These are phyloP conservation scores for Lecanicillium sp. DNA, from an alignment of 2,329 filamentous ascomycete species.

Conservation along the genomic window DNA sequence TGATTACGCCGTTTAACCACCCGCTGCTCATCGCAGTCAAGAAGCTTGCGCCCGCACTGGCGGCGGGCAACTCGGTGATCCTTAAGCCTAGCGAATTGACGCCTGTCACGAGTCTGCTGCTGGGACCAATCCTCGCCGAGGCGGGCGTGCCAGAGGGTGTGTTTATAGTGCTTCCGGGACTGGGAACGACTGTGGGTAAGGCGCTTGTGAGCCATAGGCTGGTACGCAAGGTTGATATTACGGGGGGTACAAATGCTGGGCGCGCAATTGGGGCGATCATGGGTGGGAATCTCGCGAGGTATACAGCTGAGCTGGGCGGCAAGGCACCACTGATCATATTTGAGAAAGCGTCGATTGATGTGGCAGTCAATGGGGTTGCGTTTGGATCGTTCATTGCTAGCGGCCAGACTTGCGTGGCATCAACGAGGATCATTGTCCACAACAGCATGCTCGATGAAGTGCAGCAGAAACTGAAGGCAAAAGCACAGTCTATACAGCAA, in stretches of 20 bases:
- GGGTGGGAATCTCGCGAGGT: constrained; percentile 60
- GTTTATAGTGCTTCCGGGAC: constrained; percentile 55
- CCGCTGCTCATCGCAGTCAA: constrained; percentile 51
- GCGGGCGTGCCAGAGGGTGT: constrained; percentile 68
- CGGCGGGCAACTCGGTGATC: constrained; percentile 53
- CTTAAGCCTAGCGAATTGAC: constrained; percentile 59
- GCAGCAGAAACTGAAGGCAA: constrained; percentile 55
- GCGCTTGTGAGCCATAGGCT: constrained; percentile 46
- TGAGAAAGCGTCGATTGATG: constrained; percentile 56
- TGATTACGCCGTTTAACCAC: constrained; percentile 55
- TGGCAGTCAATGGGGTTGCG: constrained; percentile 63
- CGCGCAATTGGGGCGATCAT: constrained; percentile 61
- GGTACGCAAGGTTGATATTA: constrained; percentile 65
- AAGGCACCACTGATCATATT: constrained; percentile 67
- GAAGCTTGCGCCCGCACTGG: constrained; percentile 49
- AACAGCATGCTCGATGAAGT: constrained; percentile 60
- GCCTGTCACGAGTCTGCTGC: constrained; percentile 53
- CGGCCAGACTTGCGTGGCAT: constrained; percentile 58
- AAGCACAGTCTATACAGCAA: constrained; percentile 48
- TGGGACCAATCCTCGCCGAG: constrained; percentile 54
- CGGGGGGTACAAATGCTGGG: constrained; percentile 66
- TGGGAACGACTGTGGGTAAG: constrained; percentile 46
- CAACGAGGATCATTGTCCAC: constrained; percentile 70
- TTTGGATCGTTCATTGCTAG: constrained; percentile 51
- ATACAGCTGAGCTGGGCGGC: constrained; percentile 66